These are phyloP conservation scores for Medicago arabica DNA, from an alignment of 306 rosid genomes.

Conservation along the genomic window DNA sequence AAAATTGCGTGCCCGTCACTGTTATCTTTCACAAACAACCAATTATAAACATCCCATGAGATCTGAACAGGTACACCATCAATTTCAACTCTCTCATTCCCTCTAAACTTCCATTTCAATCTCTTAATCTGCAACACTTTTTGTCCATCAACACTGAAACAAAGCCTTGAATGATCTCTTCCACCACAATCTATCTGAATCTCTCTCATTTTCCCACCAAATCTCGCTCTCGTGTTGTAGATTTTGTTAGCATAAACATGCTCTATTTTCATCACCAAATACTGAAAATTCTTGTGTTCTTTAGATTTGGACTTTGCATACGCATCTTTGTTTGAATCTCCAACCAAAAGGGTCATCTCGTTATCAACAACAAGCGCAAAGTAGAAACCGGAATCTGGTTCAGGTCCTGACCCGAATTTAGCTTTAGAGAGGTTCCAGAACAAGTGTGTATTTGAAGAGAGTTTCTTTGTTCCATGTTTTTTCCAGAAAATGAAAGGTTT, in stretches of 20 bases:
- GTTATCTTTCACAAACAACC: slow-evolving; percentile 67
- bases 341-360: slow-evolving; percentile 67
- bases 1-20: slow-evolving; percentile 73
- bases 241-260: slow-evolving; percentile 70
- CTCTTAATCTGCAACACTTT: slow-evolving; percentile 47
- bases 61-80: slow-evolving; percentile 74
- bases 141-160: slow-evolving; percentile 45
- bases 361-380: slow-evolving; percentile 73
- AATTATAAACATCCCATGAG: slow-evolving; percentile 93
- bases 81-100: slow-evolving; percentile 70
- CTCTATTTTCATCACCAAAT: slow-evolving; percentile 65
- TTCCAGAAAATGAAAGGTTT: slow-evolving; percentile 83
- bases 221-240: slow-evolving; percentile 63
- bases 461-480: slow-evolving; percentile 72
- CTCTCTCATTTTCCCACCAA: slow-evolving; percentile 67
- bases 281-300: slow-evolving; percentile 42
- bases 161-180: slow-evolving; percentile 39
- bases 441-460: slow-evolving; percentile 52
- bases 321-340: slow-evolving; percentile 66
- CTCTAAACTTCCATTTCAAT: slow-evolving; percentile 75
- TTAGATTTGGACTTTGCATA: slow-evolving; percentile 58
- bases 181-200: slow-evolving; percentile 71
- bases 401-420: slow-evolving; percentile 67
- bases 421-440: slow-evolving; percentile 84
- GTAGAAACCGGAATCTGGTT: slow-evolving; percentile 73